phyloP scores from a whole-genome alignment of 805 yeast genomes.

The Lachancea meyersii region DNA sequence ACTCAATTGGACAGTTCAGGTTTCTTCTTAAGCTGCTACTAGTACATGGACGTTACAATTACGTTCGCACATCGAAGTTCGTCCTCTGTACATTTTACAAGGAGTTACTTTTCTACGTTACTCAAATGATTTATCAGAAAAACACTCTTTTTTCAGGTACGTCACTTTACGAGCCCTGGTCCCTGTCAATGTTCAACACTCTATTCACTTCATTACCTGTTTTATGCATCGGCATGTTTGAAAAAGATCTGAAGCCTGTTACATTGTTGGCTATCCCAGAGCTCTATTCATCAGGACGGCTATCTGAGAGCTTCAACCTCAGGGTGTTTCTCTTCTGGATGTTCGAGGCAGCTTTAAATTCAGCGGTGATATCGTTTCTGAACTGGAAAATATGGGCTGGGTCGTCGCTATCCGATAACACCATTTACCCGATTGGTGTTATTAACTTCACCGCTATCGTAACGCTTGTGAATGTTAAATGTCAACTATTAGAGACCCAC shows the following conservation, averaged over 20 bases:
- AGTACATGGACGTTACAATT: conserved; percentile 95
- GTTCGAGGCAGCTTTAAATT: conserved; percentile 63
- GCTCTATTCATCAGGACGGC: conserved; percentile 70
- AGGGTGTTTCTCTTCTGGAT: conserved; percentile 72
- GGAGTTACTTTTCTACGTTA: conserved; percentile 80
- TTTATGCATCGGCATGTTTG: conserved; percentile 89
- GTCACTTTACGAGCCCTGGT: conserved; percentile 91
- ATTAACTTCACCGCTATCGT: conserved; percentile 67
- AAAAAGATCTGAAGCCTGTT: conserved; percentile 81
- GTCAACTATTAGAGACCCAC: conserved; percentile 74
- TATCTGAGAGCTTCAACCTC: conserved; percentile 67
- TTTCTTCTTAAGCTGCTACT: conserved; percentile 72
- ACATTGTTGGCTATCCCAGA: conserved; percentile 91
- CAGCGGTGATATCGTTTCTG: conserved; percentile 63
- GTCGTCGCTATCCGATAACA: conserved; percentile 60
- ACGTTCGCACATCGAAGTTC: conserved; percentile 84
- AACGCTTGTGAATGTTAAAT: conserved; percentile 66
- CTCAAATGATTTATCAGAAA: conserved; percentile 83
- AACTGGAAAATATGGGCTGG: conserved; percentile 68
- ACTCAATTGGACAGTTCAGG: conserved; percentile 90
- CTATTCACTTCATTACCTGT: conserved; percentile 91
- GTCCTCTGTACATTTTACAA: conserved; percentile 92
- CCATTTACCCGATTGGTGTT: conserved; percentile 77
- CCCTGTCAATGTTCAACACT: conserved; percentile 94
- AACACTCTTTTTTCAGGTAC: conserved; percentile 87